A percentile compares a stretch with the other conserved stretches of the same genome.
Conservation (phyloP, 73 alveolate genomes). For the Stentor roeselii region DNA sequence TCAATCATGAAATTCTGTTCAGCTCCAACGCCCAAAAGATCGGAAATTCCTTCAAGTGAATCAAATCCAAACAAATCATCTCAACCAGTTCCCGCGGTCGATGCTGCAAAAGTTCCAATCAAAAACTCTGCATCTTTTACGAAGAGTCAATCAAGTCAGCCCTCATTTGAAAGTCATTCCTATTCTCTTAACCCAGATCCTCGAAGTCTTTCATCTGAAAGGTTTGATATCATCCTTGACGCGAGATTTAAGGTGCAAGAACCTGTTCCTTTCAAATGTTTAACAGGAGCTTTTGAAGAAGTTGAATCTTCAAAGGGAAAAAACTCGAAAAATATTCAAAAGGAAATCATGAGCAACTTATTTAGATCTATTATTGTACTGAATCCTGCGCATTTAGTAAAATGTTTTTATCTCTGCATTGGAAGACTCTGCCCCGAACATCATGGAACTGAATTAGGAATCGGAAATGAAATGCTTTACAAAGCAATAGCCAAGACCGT, state of each 20-base stretch:
- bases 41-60: neutral
- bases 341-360: constrained; percentile 70
- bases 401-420: constrained; percentile 80
- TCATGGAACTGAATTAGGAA: constrained; percentile 91
- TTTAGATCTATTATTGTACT: constrained; percentile 67
- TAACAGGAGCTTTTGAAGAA: constrained; percentile 59
- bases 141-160: neutral
- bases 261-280: constrained; percentile 57
- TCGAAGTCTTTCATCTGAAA: neutral
- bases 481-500: constrained; percentile 88
- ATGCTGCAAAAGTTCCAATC: no score
- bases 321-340: constrained; percentile 73
- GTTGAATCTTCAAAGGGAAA: constrained; percentile 82
- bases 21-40: neutral
- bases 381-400: constrained; percentile 55
- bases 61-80: neutral
- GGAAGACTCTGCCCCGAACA: constrained; percentile 95
- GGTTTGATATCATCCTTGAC: constrained; percentile 50
- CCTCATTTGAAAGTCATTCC: neutral
- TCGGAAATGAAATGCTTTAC: constrained; percentile 86
- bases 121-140: no score
- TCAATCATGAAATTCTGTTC: neutral
- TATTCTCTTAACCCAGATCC: neutral
- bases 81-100: neutral
- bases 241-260: constrained; percentile 49